Evolutionary conservation across 495 filamentous ascomycete species (phyloP).

Genomic region (Pseudoneurospora amorphoporcata): DNA sequence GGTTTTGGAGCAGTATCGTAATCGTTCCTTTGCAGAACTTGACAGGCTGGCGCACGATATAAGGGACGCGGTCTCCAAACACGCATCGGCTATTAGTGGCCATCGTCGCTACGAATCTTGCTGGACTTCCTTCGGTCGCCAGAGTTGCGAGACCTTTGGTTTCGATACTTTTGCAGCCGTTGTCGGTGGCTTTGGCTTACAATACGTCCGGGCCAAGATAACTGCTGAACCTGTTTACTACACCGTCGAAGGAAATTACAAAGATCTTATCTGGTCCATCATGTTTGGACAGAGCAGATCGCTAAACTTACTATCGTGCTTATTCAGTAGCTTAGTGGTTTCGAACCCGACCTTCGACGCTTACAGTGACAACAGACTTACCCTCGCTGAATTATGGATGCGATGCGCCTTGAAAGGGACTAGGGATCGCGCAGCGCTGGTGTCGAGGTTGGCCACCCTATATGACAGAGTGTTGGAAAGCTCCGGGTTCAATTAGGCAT

Average conservation of each 20-base stretch:
- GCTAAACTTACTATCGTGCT: no score
- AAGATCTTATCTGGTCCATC: not conserved
- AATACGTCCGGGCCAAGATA: not conserved
- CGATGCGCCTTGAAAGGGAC: not conserved
- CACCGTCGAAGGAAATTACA: not conserved
- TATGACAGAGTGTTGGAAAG: not conserved
- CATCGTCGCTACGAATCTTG: no score
- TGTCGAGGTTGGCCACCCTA: not conserved
- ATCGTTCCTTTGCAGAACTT: not conserved
- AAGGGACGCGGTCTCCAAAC: not conserved
- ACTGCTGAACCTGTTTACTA: not conserved
- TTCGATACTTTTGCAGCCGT: not conserved
- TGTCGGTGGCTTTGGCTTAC: not conserved
- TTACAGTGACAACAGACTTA: not conserved
- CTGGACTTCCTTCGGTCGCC: not conserved
- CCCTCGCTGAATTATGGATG: not conserved
- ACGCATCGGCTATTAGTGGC: no score
- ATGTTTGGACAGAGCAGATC: accelerated
- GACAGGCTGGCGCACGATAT: not conserved
- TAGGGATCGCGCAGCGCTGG: not conserved
- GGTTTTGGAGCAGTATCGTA: not conserved
- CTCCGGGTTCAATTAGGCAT: no score
- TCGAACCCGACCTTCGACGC: no score
- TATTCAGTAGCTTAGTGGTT: no score
- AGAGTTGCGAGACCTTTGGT: not conserved